Evolutionary conservation across 2,329 filamentous ascomycete species (phyloP), one percentile per base, ranked within the genome.

Genomic region (Huntiella omanensis): DNA sequence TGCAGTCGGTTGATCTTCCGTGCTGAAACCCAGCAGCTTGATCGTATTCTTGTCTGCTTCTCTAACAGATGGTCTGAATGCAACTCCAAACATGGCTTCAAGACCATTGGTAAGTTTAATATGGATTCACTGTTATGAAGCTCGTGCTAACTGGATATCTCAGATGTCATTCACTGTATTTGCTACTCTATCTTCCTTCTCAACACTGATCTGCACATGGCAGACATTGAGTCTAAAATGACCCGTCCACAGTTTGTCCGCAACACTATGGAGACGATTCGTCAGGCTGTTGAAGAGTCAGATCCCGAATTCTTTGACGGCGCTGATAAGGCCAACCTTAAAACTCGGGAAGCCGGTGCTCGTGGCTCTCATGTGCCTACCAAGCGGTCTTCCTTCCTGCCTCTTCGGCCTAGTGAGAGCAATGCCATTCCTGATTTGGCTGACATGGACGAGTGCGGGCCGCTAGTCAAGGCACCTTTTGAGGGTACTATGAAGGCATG

Each of bases 191-290:
- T 98, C 52, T 79, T 98, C 57, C 70, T 98, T 8, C 71, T 98
- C 52, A 98, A 98, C 57, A 98, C 91, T 33, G 91, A 98, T 64
- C 68, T 98, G 47, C 88, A 98, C 57, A 62, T 96, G 56, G 91
- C 88, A 49, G 87, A 96, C 57, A 94, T 96, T 54, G 86, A 93
- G 51, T 77, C 83, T 55, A 93, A 93, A 65, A 98, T 98, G 91
- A 96, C 88, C 1, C 77, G 83, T 47, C 80, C 72, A 52, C 88
- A 96, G 57, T 98, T 96, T 57, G 75, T 98, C 58, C 93, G 92
- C 62, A 98, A 98, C 58, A 95, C 91, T 4, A 79, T 96, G 69
- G 81, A 83, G 1, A 94, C 88, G 0, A 83, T 98, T 51, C 76
- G 75, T 49, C 77, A 85, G 42, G 78, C 83, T 10, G 71, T 86